phyloP scores from a whole-genome alignment of 2,329 filamentous ascomycete species.

The Sclerotiophoma versabilis region DNA sequence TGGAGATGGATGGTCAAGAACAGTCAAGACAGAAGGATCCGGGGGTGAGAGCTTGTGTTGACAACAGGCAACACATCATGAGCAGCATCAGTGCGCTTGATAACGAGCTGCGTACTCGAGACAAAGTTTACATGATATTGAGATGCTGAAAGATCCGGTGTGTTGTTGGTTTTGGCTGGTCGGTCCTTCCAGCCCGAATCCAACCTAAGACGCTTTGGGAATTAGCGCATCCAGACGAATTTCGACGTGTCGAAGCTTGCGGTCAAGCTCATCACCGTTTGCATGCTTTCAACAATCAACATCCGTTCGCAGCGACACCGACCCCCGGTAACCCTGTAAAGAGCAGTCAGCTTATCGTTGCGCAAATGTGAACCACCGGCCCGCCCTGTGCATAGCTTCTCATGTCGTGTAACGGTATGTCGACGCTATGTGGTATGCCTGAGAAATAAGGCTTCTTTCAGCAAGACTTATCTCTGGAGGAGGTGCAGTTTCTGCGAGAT shows the following conservation, averaged over 20 bases:
- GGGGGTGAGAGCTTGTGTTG: constrained; percentile 19
- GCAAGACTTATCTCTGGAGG: background rate
- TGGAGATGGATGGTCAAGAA: constrained; percentile 11
- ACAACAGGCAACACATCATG: constrained; percentile 8
- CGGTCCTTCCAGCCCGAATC: background rate
- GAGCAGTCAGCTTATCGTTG: constrained; percentile 3
- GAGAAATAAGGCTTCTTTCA: background rate
- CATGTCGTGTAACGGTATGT: background rate
- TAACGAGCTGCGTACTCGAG: background rate
- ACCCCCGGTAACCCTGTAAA: background rate
- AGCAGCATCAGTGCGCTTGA: background rate
- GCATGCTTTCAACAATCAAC: background rate
- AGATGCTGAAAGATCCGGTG: background rate
- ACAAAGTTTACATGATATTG: too few species aligned
- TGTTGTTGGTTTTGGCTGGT: background rate
- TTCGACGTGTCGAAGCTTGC: background rate
- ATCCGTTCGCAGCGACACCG: background rate
- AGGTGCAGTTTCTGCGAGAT: background rate
- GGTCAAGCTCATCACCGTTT: background rate
- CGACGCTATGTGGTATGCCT: background rate
- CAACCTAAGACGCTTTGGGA: background rate
- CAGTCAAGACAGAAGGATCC: constrained; percentile 6
- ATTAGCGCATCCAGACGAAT: background rate
- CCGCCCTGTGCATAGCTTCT: background rate
- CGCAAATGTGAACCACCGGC: background rate